A percentile compares a stretch with the other conserved stretches of the same genome.
These are phyloP conservation scores for Fusarium ramigenum DNA, from an alignment of 2,329 filamentous ascomycete genomes.

Conservation along the genomic window DNA sequence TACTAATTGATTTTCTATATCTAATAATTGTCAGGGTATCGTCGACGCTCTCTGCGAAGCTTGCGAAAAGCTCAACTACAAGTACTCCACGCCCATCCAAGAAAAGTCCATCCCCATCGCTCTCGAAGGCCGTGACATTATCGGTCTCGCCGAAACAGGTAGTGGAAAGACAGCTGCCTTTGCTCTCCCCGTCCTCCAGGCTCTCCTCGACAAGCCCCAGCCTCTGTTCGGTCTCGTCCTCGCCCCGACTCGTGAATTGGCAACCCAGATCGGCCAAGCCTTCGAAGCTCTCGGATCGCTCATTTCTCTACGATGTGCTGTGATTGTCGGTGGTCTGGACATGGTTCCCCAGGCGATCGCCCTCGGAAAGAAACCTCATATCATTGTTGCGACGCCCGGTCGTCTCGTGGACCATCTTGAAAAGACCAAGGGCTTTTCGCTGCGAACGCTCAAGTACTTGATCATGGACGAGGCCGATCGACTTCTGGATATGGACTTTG, in stretches of 20 bases:
- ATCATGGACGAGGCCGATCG: conserved; percentile 97
- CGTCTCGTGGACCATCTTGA: conserved; percentile 91
- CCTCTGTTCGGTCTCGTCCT: conserved; percentile 88
- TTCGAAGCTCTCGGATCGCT: conserved; percentile 88
- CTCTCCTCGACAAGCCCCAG: conserved; percentile 87
- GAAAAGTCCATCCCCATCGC: conserved; percentile 83
- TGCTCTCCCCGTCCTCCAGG: conserved; percentile 89
- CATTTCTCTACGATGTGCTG: conserved; percentile 86
- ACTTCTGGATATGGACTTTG: conserved; percentile 92
- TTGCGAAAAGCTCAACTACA: conserved; percentile 84
- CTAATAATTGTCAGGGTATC: conserved; percentile 67
- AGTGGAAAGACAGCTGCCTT: conserved; percentile 97
- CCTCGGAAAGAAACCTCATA: conserved; percentile 93
- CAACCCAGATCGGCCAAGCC: conserved; percentile 87
- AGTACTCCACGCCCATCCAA: conserved; percentile 88
- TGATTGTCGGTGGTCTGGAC: conserved; percentile 93
- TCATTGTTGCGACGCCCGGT: conserved; percentile 91
- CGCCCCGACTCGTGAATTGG: conserved; percentile 92
- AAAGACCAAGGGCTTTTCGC: conserved; percentile 94
- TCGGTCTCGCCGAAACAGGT: conserved; percentile 94
- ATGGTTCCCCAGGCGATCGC: conserved; percentile 94
- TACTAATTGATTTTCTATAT: not conserved
- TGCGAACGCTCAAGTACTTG: conserved; percentile 83
- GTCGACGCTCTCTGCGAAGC: conserved; percentile 90
- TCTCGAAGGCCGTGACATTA: conserved; percentile 83